phyloP scores from a whole-genome alignment of 352 stramenopile species.

The Phytopythium vexans region DNA sequence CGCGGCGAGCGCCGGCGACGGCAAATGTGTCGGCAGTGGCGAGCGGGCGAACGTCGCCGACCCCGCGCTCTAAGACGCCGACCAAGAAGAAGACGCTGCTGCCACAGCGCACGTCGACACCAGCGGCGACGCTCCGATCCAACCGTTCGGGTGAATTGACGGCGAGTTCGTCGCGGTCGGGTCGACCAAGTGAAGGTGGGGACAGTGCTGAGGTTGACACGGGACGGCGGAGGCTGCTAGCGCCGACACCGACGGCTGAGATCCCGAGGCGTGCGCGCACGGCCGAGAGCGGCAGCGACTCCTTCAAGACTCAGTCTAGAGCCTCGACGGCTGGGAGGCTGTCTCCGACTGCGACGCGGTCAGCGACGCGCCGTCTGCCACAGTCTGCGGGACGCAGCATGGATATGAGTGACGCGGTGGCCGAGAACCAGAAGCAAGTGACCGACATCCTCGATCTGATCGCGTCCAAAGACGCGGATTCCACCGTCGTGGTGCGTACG shows the following conservation, averaged over 20 bases:
- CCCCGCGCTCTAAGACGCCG: background rate
- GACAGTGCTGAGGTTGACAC: background rate
- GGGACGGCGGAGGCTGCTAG: background rate
- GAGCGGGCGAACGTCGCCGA: background rate
- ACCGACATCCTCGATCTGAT: slow-evolving; percentile 46
- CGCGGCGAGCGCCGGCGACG: no score
- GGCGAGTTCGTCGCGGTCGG: background rate
- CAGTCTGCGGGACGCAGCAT: slow-evolving; percentile 19
- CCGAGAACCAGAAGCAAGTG: slow-evolving; percentile 57
- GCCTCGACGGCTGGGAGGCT: slow-evolving; percentile 2
- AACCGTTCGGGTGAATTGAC: background rate
- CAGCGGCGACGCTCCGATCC: background rate
- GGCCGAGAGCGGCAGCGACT: slow-evolving; percentile 3
- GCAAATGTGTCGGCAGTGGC: background rate
- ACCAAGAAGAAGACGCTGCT: slow-evolving; percentile 3
- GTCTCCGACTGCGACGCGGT: slow-evolving; percentile 11
- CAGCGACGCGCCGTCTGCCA: slow-evolving; percentile 9
- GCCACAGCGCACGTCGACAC: background rate
- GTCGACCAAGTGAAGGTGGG: background rate
- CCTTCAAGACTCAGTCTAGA: slow-evolving; percentile 7
- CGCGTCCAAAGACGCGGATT: slow-evolving; percentile 27
- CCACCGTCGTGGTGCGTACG: slow-evolving; percentile 39
- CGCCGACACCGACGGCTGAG: background rate
- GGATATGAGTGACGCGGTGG: slow-evolving; percentile 46
- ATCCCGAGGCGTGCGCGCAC: slow-evolving; percentile 7